Evolutionary conservation across 257 asterid genomes (phyloP), one percentile per base, ranked within the genome.

Genomic region (Forsythia suspensa): DNA sequence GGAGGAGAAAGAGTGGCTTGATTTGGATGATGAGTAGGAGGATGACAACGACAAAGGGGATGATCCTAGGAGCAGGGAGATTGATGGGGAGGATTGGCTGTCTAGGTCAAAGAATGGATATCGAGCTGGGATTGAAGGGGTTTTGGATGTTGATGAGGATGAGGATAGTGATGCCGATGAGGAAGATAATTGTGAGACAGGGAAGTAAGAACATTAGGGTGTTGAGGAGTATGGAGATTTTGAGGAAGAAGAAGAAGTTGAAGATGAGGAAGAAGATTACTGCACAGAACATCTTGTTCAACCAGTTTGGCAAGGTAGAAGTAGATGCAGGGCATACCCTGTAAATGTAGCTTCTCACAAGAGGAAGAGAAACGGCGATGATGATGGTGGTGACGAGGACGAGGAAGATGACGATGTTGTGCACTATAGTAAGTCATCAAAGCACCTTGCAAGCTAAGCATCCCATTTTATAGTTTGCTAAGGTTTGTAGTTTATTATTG

Each of bases 1-100:
- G 0, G 98, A 95, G 76, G 99, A 88, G 73, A 92, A 93, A 59
- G 99, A 92, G 91, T 86, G 98, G 84, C 98, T 96, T 1, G 99
- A 92, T 79, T 93, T 97, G 3, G 98, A 94, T 46, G 99, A 95
- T 0, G 99, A 95, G 85, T 97, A 90, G 4, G 97, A 90, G 84
- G 84, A 81, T 3, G 97, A 88, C 0, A 40, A 55, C 10, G 65
- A 63, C 24, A 97, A 91, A 0, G 98, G 90, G 76, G 97, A 95
- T 78, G 99, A 93, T 75, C 98, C 97, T 0, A 98, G 96, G 66
- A 91, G 99, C 59, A 98, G 98, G 37, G 99, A 95, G 77, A 79
- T 95, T 18, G 98, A 95, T 1, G 97, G 97, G 0, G 97, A 90
- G 83, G 98, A 91, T 59, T 74, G 84, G 59, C 75, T 81, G 8